phyloP scores from a whole-genome alignment of 139 green algal species.

The Closterium sp. region DNA sequence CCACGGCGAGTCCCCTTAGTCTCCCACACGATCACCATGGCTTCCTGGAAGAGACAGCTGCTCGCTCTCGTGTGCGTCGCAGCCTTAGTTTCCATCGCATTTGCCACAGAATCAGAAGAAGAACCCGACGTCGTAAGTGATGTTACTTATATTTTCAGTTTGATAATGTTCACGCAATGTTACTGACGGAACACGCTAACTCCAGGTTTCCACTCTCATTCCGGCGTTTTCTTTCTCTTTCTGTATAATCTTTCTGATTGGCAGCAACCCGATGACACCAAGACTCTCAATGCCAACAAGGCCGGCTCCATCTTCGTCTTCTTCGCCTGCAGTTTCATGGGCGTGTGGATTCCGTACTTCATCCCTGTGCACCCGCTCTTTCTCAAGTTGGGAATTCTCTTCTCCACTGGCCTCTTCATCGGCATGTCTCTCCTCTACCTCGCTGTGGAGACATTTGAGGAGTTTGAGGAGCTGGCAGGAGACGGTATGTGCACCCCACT shows the following conservation, averaged over 20 bases:
- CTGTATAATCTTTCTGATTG: too few relatives aligned
- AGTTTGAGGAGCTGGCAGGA: background rate
- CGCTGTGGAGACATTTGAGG: background rate
- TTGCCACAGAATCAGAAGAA: background rate
- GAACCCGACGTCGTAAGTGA: too few relatives aligned
- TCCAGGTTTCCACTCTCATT: too few relatives aligned
- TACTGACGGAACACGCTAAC: too few relatives aligned
- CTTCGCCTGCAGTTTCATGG: background rate
- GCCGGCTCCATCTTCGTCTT: background rate
- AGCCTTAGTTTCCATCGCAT: background rate
- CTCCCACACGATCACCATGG: background rate
- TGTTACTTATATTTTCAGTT: too few relatives aligned
- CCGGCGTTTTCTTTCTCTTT: too few relatives aligned
- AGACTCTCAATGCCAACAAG: background rate
- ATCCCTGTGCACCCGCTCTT: background rate
- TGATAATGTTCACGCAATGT: too few relatives aligned
- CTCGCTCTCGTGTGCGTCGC: background rate
- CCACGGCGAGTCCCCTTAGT: background rate
- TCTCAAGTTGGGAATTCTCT: slow-evolving; percentile 20
- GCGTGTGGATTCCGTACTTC: slow-evolving; percentile 13
- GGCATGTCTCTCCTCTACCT: slow-evolving; percentile 13
- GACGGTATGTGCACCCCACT: background rate
- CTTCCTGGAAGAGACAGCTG: background rate
- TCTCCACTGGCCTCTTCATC: slow-evolving; percentile 27
- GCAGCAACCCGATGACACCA: background rate